Percentiles rank a stretch among this genome's conserved stretches.
Evolutionary conservation across 176 grass and related monocot species (phyloP).

Genomic region (Carex pumila): DNA sequence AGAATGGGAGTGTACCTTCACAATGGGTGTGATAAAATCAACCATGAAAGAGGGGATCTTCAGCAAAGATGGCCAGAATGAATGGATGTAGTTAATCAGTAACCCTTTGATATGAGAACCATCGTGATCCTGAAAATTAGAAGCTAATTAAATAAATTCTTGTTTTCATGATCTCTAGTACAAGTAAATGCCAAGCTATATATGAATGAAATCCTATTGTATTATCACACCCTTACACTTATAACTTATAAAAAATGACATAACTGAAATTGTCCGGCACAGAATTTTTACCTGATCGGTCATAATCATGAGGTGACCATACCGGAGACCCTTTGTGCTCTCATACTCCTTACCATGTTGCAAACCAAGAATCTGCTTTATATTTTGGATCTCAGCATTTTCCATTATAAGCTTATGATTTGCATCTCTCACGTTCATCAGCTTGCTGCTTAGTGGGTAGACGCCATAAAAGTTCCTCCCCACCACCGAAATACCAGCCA

Average conservation of each 20-base stretch:
- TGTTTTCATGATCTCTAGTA: not conserved
- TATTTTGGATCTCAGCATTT: constrained; percentile 39
- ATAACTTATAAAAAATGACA: too few species aligned
- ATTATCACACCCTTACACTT: not conserved
- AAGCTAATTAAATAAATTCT: not conserved
- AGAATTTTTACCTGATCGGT: constrained; percentile 31
- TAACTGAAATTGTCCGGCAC: not conserved
- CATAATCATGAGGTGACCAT: constrained; percentile 62
- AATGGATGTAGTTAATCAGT: constrained; percentile 38
- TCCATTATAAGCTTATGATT: constrained; percentile 45
- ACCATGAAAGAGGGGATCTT: constrained; percentile 49
- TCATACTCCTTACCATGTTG: constrained; percentile 48
- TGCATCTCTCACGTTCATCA: constrained; percentile 44
- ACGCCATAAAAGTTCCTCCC: constrained; percentile 44
- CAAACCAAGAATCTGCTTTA: constrained; percentile 49
- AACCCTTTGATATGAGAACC: constrained; percentile 47
- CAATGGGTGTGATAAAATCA: constrained; percentile 44
- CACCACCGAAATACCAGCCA: constrained; percentile 48
- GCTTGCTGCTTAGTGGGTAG: constrained; percentile 35
- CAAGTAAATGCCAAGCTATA: not conserved
- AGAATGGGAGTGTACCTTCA: constrained; percentile 21
- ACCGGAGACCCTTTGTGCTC: constrained; percentile 37
- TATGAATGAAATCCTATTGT: not conserved
- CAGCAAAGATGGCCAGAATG: constrained; percentile 41
- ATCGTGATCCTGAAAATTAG: constrained; percentile 36